Evolutionary conservation across 2,329 filamentous ascomycete species (phyloP), one percentile per base, ranked within the genome.

Genomic region (Pseudogymnoascus sp.): DNA sequence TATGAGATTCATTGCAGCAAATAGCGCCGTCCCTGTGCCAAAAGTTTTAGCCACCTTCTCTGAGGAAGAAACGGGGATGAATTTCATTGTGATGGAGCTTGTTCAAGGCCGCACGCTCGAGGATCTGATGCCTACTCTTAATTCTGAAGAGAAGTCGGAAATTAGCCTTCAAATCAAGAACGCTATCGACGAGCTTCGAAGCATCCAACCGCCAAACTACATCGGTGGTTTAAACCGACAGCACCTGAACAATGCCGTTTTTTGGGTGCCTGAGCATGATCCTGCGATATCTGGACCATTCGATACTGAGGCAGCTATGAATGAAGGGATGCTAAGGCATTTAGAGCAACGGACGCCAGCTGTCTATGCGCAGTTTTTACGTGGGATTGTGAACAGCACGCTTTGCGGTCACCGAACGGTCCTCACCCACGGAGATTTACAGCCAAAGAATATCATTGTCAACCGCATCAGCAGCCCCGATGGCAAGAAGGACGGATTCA

Each of bases 371-470:
- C 66, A 69, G 6, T 72, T 72, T 62, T 71, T 71, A 63, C 67
- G 68, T 34, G 66, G 66, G 54, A 67, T 65, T 16, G 65, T 74
- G 23, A 67, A 68, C 23, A 51, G 62, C 31, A 64, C 72, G 29
- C 66, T 73, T 34, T 66, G 26, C 62, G 40, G 18, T 70, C 73
- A 64, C 64, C 64, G 29, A 21, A 66, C 71, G 21, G 68, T 72
- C n/a, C 73, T 75, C 65, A 72, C 73, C 5, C 74, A 76, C 62
- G 70, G 65, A 2, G 72, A 75, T 64, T 70, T 75, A 63, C 71
- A 73, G 45, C 69, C 68, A 6, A 70, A 71, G 47, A 76, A 75
- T 62, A 70, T 76, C 62, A 71, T 76, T 62, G 47, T 75, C 21
- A 65, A 63, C 21, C 62, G 62, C 21, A 47, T 57, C 26, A 47